phyloP scores from a whole-genome alignment of 345 rosid genomes.

The Eucalyptus microcorys region DNA sequence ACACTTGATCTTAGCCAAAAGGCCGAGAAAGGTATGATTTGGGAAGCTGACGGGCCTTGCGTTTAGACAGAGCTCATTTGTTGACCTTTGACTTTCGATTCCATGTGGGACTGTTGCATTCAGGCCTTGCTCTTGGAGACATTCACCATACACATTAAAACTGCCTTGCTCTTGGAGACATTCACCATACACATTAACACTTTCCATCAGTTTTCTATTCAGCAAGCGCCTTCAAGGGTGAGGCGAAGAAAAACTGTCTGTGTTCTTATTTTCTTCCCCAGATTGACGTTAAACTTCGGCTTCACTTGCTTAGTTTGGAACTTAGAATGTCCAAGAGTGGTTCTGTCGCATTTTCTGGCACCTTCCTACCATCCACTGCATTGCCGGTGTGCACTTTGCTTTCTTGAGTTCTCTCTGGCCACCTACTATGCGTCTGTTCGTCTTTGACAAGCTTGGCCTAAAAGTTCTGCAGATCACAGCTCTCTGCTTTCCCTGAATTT shows the following conservation, averaged over 20 bases:
- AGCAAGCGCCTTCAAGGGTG: background rate
- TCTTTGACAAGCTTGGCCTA: background rate
- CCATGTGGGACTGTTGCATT: background rate
- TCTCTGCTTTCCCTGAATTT: too few species aligned
- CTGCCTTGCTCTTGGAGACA: background rate
- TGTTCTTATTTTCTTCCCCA: background rate
- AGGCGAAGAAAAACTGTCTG: background rate
- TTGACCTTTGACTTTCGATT: background rate
- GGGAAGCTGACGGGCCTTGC: background rate
- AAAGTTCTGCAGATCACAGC: too few species aligned
- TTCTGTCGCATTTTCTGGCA: background rate
- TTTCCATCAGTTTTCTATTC: background rate
- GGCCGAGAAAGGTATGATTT: constrained; percentile 54
- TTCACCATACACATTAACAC: background rate
- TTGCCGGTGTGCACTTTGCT: background rate
- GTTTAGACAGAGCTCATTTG: background rate
- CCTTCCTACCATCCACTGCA: background rate
- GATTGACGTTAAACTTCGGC: background rate
- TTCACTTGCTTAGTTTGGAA: background rate
- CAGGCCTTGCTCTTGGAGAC: background rate
- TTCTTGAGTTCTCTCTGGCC: background rate
- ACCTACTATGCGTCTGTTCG: background rate
- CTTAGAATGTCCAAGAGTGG: background rate
- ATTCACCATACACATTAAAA: background rate
- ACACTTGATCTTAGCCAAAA: constrained; percentile 61